A percentile compares a stretch with the other conserved stretches of the same genome.
Conservation (phyloP, 176 grass and related monocot species). For the Puya raimondii region DNA sequence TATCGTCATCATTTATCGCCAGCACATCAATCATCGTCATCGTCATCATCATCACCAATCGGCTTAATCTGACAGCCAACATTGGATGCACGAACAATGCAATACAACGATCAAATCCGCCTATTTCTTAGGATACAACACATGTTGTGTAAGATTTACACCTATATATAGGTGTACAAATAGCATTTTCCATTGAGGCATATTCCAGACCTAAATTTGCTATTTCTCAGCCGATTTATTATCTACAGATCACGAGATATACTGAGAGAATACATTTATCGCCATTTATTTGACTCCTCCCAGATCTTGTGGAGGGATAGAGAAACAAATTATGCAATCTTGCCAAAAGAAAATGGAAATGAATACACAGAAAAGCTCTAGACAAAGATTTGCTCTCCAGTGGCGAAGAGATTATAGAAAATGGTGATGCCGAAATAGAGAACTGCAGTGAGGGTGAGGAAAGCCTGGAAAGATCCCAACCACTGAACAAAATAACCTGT, state of each 20-base stretch:
- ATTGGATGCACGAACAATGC: no score
- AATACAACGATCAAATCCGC: no score
- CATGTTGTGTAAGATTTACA: no score
- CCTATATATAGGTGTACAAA: no score
- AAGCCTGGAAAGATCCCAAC: conserved; percentile 91
- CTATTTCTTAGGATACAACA: no score
- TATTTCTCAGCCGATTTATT: neutral
- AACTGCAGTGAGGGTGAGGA: conserved; percentile 77
- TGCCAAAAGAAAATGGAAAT: neutral
- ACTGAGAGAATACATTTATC: neutral
- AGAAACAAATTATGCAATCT: neutral
- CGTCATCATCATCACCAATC: no score
- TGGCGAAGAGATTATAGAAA: conserved; percentile 70
- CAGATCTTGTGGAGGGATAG: neutral
- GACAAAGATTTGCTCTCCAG: conserved; percentile 68
- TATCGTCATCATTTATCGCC: no score
- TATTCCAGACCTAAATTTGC: neutral
- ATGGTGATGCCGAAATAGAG: conserved; percentile 69
- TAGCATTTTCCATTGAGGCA: no score
- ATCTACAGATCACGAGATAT: neutral
- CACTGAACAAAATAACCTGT: conserved; percentile 83
- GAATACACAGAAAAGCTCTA: conserved; percentile 13
- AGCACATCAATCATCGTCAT: no score
- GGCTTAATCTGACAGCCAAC: no score
- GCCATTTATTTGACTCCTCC: neutral